Base-by-base conservation (phyloP, 2,329 filamentous ascomycete species). In the Ustulina deusta region DNA sequence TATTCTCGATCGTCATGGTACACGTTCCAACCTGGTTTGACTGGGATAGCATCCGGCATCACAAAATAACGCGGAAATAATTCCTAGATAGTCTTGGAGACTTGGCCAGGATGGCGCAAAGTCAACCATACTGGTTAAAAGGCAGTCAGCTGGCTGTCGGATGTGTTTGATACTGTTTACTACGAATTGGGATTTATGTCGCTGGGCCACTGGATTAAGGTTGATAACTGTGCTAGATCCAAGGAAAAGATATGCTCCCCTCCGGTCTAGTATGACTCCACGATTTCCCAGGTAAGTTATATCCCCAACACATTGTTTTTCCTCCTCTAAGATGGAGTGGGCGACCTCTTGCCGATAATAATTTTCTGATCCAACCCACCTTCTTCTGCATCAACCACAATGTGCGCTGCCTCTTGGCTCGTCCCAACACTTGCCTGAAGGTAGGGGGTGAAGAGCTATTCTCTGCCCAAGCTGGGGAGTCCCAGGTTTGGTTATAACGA, bases 401-500 rank as follows among this genome's bases (percentile, higher is more conserved):
- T 51, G 7, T 54, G 48, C 32, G 40, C 34, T 49, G 22, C 57
- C 20, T 20, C 22, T 56, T 25, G 22, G 7, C 29, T 55, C 59
- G 20, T 54, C n/a, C 42, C n/a, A 46, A 40, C 17, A 32, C 32
- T 38, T n/a, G n/a, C 44, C 55, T 48, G 32, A 49, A 22, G 36
- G 29, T 57, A 20, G 36, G 15, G 11, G 25, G 11, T 32, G 36
- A 38, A 44, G n/a, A 36, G 22, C 11, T 27, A 15, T 40, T 52
- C 22, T 46, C 42, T 40, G 27, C 27, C 38, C 34, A 44, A 54
- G 49, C 32, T 42, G 22, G 61, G 58, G 69, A 68, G 65, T 71
- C 72, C 64, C 65, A 68, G 63, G 66, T 61, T 64, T 46, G 42
- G 22, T 22, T 51, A 58, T 62, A 49, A 55, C 58, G 56, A 66